Percentiles rank a stretch among this genome's conserved stretches.
phyloP scores from a whole-genome alignment of 305 asterid species.

The Nicotiana rustica region DNA sequence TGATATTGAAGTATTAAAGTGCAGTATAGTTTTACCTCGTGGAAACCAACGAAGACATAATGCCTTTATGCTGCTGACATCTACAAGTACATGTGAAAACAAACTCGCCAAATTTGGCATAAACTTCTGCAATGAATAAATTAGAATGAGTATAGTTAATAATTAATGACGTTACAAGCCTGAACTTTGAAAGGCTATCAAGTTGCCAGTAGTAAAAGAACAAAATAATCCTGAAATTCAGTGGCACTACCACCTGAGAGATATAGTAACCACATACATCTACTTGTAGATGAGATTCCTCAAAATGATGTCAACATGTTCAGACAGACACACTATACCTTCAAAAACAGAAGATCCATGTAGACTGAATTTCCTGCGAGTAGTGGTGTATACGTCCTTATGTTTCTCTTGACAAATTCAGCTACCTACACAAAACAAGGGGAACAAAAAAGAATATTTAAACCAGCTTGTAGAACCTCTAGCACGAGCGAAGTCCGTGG shows the following conservation, averaged over 20 bases:
- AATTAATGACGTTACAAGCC: neutral
- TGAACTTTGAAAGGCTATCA: neutral
- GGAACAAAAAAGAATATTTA: neutral
- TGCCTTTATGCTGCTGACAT: constrained; percentile 89
- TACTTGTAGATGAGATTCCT: neutral
- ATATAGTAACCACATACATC: neutral
- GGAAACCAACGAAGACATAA: constrained; percentile 92
- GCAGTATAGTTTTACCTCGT: constrained; percentile 58
- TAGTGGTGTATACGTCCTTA: constrained; percentile 66
- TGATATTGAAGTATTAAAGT: neutral
- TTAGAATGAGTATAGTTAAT: neutral
- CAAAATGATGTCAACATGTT: neutral
- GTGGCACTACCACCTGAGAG: no score
- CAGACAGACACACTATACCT: constrained; percentile 55
- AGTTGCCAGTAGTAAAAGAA: neutral
- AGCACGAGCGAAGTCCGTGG: neutral
- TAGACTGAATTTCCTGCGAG: constrained; percentile 95
- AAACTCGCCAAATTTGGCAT: constrained; percentile 94
- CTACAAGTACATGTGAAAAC: constrained; percentile 86
- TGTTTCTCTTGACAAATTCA: constrained; percentile 76
- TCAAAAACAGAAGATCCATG: constrained; percentile 73
- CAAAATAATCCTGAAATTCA: no score
- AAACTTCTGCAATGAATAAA: constrained; percentile 66
- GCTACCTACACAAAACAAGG: constrained; percentile 54
- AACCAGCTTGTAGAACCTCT: neutral